Percentiles rank a stretch among this genome's conserved stretches.
Evolutionary conservation across 1,139 yeast species (phyloP).

Genomic region (Barnettozyma hawaiiensis): DNA sequence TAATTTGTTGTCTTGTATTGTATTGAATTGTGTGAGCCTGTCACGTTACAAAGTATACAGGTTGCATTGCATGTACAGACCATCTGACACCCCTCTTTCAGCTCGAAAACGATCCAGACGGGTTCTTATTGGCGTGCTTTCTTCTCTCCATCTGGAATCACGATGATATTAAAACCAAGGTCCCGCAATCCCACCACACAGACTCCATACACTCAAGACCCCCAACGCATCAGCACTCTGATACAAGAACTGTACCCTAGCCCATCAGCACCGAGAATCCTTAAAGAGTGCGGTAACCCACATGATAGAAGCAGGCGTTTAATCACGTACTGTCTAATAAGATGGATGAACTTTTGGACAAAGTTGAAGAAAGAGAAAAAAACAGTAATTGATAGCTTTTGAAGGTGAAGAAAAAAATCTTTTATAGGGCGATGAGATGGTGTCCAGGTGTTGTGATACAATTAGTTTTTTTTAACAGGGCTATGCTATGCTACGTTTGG

Average conservation of each 20-base stretch:
- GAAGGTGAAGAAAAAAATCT: background rate
- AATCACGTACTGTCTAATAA: conserved; percentile 40
- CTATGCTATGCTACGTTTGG: no score
- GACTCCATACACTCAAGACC: conserved; percentile 12
- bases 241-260: conserved; percentile 14
- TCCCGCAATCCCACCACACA: conserved; percentile 2
- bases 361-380: conserved; percentile 25
- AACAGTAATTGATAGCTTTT: no score
- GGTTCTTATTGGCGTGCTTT: conserved; percentile 48
- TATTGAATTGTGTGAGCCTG: no score
- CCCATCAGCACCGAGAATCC: conserved; percentile 10
- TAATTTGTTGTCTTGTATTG: no score
- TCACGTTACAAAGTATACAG: conserved; percentile 1
- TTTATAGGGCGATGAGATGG: background rate
- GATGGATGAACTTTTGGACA: conserved; percentile 38
- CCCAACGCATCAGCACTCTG: conserved; percentile 10
- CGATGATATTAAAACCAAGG: conserved; percentile 25
- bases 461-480: background rate
- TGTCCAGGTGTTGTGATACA: background rate
- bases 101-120: conserved; percentile 39
- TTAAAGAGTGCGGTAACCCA: background rate
- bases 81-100: conserved; percentile 59
- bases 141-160: conserved; percentile 43
- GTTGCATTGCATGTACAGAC: conserved; percentile 39
- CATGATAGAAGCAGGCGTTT: conserved; percentile 17